Percentiles rank a stretch among this genome's conserved stretches.
These are phyloP conservation scores for Ogataea sp. DNA, from an alignment of 805 yeast species.

Conservation along the genomic window DNA sequence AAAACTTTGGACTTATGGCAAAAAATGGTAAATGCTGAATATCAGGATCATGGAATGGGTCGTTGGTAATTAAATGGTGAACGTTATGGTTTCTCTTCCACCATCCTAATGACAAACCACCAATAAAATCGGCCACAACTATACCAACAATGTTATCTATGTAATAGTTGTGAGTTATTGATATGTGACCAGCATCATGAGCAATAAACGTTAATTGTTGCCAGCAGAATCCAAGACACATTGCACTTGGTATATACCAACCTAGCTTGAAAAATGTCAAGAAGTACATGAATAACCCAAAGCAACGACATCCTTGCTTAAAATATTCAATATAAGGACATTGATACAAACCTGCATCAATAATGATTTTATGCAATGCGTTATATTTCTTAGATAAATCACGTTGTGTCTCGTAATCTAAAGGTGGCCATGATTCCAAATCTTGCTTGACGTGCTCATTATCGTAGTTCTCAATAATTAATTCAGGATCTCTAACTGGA, in stretches of 20 bases:
- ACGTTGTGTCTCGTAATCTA: conserved; percentile 63
- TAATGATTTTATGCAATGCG: conserved; percentile 47
- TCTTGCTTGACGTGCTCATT: conserved; percentile 48
- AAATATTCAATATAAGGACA: conserved; percentile 70
- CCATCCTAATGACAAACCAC: conserved; percentile 91
- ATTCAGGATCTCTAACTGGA: conserved; percentile 47
- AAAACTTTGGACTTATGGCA: conserved; percentile 69
- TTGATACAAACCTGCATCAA: conserved; percentile 53
- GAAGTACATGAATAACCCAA: conserved; percentile 41
- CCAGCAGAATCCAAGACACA: conserved; percentile 71
- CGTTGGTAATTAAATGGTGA: conserved; percentile 88
- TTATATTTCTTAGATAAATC: conserved; percentile 49
- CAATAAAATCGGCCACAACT: conserved; percentile 65
- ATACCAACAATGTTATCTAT: conserved; percentile 69
- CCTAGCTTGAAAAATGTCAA: conserved; percentile 38
- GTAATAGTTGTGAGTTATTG: conserved; percentile 75
- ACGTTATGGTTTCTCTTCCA: conserved; percentile 93
- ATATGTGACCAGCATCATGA: conserved; percentile 85
- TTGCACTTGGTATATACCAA: conserved; percentile 49
- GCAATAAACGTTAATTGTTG: conserved; percentile 84
- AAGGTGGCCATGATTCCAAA: conserved; percentile 45
- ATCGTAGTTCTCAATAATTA: conserved; percentile 50
- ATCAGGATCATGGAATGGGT: conserved; percentile 91
- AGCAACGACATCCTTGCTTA: conserved; percentile 59
- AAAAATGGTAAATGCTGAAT: conserved; percentile 90